Evolutionary conservation across 139 green algal species (phyloP).

Genomic region (Dunaliella primolecta): DNA sequence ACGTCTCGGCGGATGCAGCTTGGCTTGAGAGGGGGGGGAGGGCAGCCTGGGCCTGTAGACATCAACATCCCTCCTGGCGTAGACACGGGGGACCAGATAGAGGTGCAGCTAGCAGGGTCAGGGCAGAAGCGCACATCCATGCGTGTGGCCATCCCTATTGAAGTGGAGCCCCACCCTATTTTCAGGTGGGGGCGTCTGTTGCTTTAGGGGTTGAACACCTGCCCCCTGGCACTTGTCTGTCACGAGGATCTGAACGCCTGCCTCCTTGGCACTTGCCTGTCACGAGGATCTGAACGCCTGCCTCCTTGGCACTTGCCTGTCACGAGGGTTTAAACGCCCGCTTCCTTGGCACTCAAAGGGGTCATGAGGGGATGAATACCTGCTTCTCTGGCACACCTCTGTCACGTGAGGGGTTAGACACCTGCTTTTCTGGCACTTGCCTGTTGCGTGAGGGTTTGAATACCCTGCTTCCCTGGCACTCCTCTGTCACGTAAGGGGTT

Average conservation of each 20-base stretch:
- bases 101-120: conserved; percentile 18
- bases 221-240: too few relatives aligned
- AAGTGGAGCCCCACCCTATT: conserved; percentile 28
- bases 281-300: not conserved
- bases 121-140: conserved; percentile 12
- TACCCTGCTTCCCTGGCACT: not conserved
- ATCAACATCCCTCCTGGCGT: conserved; percentile 30
- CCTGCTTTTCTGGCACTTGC: not conserved
- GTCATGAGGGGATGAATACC: not conserved
- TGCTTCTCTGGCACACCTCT: too few relatives aligned
- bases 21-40: conserved; percentile 1
- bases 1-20: conserved; percentile 25
- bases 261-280: not conserved
- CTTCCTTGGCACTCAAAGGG: too few relatives aligned
- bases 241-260: too few relatives aligned
- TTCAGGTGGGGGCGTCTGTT: conserved; percentile 8
- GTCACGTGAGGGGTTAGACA: not conserved
- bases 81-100: conserved; percentile 8
- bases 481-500: not conserved
- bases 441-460: not conserved
- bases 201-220: too few relatives aligned
- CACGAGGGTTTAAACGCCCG: not conserved
- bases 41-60: conserved; percentile 4
- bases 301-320: not conserved
- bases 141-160: conserved; percentile 24